Evolutionary conservation across 2,329 filamentous ascomycete species (phyloP), one percentile per base, ranked within the genome.

Genomic region (Coniochaeta sp.): DNA sequence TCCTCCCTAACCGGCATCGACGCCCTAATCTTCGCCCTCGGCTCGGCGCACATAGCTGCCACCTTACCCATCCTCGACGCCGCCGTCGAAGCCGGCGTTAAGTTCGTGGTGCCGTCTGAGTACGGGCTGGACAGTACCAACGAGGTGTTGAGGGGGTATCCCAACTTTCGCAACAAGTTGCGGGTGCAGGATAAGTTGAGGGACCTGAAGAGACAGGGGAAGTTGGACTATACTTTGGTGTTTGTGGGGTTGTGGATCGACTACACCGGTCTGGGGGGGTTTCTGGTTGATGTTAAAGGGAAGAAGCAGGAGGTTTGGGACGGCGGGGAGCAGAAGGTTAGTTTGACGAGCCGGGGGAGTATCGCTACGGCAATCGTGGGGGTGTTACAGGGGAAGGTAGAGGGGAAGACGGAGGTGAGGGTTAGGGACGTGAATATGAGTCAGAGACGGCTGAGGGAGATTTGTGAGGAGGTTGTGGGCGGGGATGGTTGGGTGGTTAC

Each of bases 171-270:
- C 8, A 6, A 38, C n/a, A 51, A 53, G 24, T 27, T 28, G 18
- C 27, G 18, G 14, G 26, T 50, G 1, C 38, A 49, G 26, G 6
- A 50, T 4, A 18, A 47, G 9, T 48, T 53, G 12, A 35, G 30
- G 3, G 45, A 4, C 14, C 48, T 40, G 18, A 26, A 28, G 28
- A n/a, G 20, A 22, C 18, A 30, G 18, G 40, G 45, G 13, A 45
- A 33, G 31, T 38, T 52, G n/a, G 53, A 54, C 38, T 54, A 54
- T 45, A 38, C 50, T 6, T 40, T 54, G 9, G 24, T 52, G 5
- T 52, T 48, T 38, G 33, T 31, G 14, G 53, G 53, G n/a, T 32
- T 52, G 47, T 54, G 50, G 24, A 33, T 54, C 8, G 50, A 54
- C 48, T 52, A 50, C 50, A n/a, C n/a, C n/a, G 53, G 53, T 42